Evolutionary conservation across 2,329 filamentous ascomycete species (phyloP).

Genomic region (Diaporthe citrichinensis): DNA sequence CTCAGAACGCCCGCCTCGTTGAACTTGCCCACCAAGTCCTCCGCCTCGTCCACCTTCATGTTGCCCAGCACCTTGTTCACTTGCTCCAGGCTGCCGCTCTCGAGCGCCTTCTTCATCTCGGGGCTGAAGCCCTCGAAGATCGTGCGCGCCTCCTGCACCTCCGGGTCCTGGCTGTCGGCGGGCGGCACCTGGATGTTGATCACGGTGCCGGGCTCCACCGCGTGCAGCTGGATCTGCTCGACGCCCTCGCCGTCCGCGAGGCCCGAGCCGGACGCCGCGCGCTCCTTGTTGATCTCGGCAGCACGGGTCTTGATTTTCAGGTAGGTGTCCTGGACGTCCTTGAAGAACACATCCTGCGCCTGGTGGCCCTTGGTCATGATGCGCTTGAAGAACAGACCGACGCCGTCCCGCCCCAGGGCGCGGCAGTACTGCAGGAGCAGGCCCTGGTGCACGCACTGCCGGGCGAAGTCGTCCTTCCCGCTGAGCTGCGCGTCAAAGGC

Average conservation of each 20-base stretch:
- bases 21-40: conserved; percentile 83
- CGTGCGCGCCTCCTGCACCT: conserved; percentile 73
- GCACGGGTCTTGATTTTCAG: conserved; percentile 83
- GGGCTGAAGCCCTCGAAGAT: conserved; percentile 89
- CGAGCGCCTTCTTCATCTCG: conserved; percentile 84
- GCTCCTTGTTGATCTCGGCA: conserved; percentile 75
- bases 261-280: conserved; percentile 50
- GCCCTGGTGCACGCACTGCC: conserved; percentile 93
- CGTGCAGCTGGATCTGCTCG: conserved; percentile 97
- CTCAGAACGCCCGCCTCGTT: conserved; percentile 89
- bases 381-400: conserved; percentile 94
- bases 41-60: conserved; percentile 87
- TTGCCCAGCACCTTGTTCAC: conserved; percentile 89
- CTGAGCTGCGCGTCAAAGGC: conserved; percentile 91
- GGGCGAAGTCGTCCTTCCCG: conserved; percentile 80
- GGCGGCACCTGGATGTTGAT: conserved; percentile 90
- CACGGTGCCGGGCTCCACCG: conserved; percentile 91
- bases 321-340: conserved; percentile 93
- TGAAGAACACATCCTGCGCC: conserved; percentile 90
- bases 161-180: conserved; percentile 75
- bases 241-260: conserved; percentile 71
- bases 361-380: conserved; percentile 92
- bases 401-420: conserved; percentile 88
- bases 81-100: conserved; percentile 89
- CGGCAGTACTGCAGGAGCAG: conserved; percentile 95